Evolutionary conservation across 768 basidiomycete genomes (phyloP).

Genomic region (Ramaria sp.): DNA sequence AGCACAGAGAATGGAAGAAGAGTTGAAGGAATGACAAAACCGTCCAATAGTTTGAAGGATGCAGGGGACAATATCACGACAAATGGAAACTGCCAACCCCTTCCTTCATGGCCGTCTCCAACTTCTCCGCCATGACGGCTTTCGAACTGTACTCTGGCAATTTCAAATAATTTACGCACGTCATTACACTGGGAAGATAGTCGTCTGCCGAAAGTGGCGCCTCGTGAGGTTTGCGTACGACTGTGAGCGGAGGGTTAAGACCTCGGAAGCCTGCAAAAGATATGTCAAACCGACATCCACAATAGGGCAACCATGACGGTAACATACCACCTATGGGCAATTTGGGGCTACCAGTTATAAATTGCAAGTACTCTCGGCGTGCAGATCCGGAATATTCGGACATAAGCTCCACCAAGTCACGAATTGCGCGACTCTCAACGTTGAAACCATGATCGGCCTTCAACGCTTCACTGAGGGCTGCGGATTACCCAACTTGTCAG

Average conservation of each 20-base stretch:
- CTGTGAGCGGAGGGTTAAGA: slow-evolving; percentile 86
- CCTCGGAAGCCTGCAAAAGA: slow-evolving; percentile 73
- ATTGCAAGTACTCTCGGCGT: slow-evolving; percentile 86
- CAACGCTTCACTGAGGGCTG: slow-evolving; percentile 79
- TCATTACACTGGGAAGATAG: slow-evolving; percentile 97
- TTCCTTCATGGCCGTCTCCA: slow-evolving; percentile 80
- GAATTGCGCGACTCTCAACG: slow-evolving; percentile 84
- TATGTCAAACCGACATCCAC: background rate
- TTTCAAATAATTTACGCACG: slow-evolving; percentile 95
- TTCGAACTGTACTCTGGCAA: slow-evolving; percentile 91
- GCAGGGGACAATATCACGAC: too few species aligned
- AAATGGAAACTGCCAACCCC: slow-evolving; percentile 97
- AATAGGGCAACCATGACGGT: background rate
- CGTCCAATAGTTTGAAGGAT: background rate
- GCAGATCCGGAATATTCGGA: slow-evolving; percentile 60
- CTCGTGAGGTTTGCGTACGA: slow-evolving; percentile 95
- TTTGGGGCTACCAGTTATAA: slow-evolving; percentile 96
- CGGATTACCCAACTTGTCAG: slow-evolving; percentile 8
- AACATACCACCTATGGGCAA: slow-evolving; percentile 84
- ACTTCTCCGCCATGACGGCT: slow-evolving; percentile 72
- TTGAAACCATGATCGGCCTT: slow-evolving; percentile 99
- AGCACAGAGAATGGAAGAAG: background rate
- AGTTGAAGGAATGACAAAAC: slow-evolving; percentile 1
- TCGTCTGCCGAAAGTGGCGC: slow-evolving; percentile 84
- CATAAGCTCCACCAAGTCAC: slow-evolving; percentile 81